These are phyloP conservation scores for Pogostemon cablin DNA, from an alignment of 257 asterid genomes.

Conservation along the genomic window DNA sequence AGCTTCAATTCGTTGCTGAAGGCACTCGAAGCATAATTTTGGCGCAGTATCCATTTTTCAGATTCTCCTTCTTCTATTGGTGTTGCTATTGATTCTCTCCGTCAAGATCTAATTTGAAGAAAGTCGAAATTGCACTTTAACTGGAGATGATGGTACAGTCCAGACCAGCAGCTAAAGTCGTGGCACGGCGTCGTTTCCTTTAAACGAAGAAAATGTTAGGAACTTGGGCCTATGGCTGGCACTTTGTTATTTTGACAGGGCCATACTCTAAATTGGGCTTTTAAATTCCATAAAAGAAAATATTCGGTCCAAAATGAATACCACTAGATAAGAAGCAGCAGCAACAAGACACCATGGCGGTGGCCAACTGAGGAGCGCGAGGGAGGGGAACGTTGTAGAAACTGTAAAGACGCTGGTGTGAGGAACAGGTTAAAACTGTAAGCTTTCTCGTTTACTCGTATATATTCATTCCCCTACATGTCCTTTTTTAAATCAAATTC, in stretches of 20 bases:
- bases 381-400: no score
- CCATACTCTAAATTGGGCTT: constrained; percentile 14
- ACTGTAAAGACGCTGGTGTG: not conserved
- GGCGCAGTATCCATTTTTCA: constrained; percentile 35
- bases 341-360: constrained; percentile 22
- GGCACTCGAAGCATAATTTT: constrained; percentile 75
- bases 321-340: constrained; percentile 37
- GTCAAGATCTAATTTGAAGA: not conserved
- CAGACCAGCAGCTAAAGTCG: no score
- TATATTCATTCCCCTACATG: not conserved
- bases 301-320: constrained; percentile 29
- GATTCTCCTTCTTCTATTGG: not conserved
- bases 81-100: not conserved
- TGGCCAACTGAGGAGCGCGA: not conserved
- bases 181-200: no score
- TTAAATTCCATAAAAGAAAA: not conserved
- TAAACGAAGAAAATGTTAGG: no score
- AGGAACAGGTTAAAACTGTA: constrained; percentile 23
- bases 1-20: constrained; percentile 64
- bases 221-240: no score
- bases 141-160: no score
- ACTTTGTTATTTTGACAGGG: not conserved
- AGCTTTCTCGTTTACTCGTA: constrained; percentile 27
- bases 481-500: not conserved
- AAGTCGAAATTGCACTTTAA: not conserved